Base-by-base conservation (phyloP, 352 stramenopile species). In the Achlya hypogyna region DNA sequence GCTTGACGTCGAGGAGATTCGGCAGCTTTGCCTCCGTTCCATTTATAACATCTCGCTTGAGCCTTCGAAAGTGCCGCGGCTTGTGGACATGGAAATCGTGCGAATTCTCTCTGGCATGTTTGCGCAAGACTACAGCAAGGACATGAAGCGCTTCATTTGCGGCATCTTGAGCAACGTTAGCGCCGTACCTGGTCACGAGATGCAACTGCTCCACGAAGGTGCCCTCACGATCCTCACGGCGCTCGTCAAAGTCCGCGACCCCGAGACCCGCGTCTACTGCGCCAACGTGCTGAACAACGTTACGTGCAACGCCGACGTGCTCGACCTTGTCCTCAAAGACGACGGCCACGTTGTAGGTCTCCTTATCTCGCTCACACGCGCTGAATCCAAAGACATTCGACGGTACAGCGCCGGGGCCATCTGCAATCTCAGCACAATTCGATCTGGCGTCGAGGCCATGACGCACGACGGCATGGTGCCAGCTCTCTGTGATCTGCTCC, bases 201-300 rank as follows among this genome's bases (percentile, higher is more conserved):
- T 69, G n/a, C 78, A 81, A 49, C 77, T 88, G 16, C 51, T 87
- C 49, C 72, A 87, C 22, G 80, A 93, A 77, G 84, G 84, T 1
- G 74, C 74, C 8, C 71, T 90, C 20, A 54, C 69, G 0, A 77
- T 95, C 28, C 69, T 95, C 31, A 86, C 89, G 67, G 76, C 78
- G 12, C 72, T 96, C 5, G 75, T 78, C 31, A 89, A 89, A 56
- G 77, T 89, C 12, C 84, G 81, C 23, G 80, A 93, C 27, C 79
- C 81, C 9, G 82, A 93, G 63, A 94, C 86, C 16, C 90, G 90
- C 47, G 74, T 93, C 53, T 93, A 93, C 69, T 84, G 81, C 1
- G 84, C 86, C 42, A 91, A 93, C 51, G 78, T 86, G 32, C 74
- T 95, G 9, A 88, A 86, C 76, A 95, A 96, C 63, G 59, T 96